Evolutionary conservation across 1,139 yeast genomes (phyloP), one percentile per base, ranked within the genome.

Genomic region (Scheffersomyces quercinus): DNA sequence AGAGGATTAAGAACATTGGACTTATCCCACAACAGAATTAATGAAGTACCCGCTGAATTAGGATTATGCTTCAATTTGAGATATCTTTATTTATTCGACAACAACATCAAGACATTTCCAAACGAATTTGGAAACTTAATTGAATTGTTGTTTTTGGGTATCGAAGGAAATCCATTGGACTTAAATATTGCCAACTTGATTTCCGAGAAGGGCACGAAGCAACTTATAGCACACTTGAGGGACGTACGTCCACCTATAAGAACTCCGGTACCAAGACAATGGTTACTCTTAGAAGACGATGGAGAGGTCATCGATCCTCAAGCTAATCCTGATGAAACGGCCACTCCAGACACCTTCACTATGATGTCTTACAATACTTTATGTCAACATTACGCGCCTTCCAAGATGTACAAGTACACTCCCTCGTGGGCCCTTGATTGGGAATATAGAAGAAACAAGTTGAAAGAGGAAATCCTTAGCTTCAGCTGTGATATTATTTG

Each of bases 401-500:
- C 95, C 15, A 87, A 83, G 63, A 78, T 91, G 86, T 95, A 88
- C 64, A 91, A 88, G 56, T 93, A 88, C 62, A 90, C 98, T 2
- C 98, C 98, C 28, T 83, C 96, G 2, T 93, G 99, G 99, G 99
- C 98, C 5, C 77, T 93, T 50, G 81, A 83, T 42, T 91, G 98
- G 98, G 87, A 86, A n/a, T 90, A 85, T 66, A 84, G 99, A 67
- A 81, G 85, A 59, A 83, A 85, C 46, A 73, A 80, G 40, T 76
- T 93, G 51, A 80, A 83, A 49, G 82, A 85, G 52, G 96, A 93
- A 63, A 77, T 93, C 13, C 60, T 83, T 41, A 71, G 74, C 13
- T 79, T 74, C 54, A 77, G 79, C 46, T 76, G 91, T 28, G 98
- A 93, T 63, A 73, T 95, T 36, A 68, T 93, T 29, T 91, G 98